These are phyloP conservation scores for Daldinia sp. DNA, from an alignment of 2,329 filamentous ascomycete genomes.

Conservation along the genomic window DNA sequence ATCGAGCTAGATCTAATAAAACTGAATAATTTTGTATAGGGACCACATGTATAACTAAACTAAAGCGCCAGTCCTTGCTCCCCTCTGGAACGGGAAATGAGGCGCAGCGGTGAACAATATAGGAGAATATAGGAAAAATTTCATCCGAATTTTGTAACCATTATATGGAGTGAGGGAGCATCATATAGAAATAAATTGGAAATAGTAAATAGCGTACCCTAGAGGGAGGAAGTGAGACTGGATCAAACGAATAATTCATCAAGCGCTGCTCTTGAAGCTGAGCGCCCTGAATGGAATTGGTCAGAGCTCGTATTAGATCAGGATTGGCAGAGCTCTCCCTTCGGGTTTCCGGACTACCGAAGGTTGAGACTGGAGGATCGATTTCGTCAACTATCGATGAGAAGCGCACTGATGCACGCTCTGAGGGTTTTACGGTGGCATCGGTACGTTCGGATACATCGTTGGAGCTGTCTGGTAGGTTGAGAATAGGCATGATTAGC, in stretches of 20 bases:
- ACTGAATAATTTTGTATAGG: background rate
- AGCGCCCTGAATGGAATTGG: constrained; percentile 74
- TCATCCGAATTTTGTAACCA: background rate
- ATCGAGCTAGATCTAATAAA: background rate
- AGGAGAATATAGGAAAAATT: background rate
- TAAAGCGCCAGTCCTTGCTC: background rate
- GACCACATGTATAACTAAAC: background rate
- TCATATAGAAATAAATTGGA: constrained; percentile 11
- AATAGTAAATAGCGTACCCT: constrained; percentile 68
- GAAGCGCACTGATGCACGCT: constrained; percentile 69
- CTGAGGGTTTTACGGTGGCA: constrained; percentile 38
- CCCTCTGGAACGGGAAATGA: background rate
- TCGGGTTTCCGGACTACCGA: constrained; percentile 30
- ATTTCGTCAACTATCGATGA: constrained; percentile 77
- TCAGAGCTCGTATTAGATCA: constrained; percentile 75
- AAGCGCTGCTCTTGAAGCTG: constrained; percentile 83
- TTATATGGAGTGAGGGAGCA: background rate
- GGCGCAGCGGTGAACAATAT: background rate
- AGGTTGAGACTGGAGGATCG: constrained; percentile 53
- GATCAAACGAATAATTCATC: constrained; percentile 88
- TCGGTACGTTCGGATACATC: constrained; percentile 39
- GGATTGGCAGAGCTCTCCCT: constrained; percentile 54
- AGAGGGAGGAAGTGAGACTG: constrained; percentile 85
- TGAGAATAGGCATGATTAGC: constrained; percentile 36
- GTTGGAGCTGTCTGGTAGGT: constrained; percentile 35